phyloP scores from a whole-genome alignment of 1,139 yeast species.

The Hyphopichia burtonii region DNA sequence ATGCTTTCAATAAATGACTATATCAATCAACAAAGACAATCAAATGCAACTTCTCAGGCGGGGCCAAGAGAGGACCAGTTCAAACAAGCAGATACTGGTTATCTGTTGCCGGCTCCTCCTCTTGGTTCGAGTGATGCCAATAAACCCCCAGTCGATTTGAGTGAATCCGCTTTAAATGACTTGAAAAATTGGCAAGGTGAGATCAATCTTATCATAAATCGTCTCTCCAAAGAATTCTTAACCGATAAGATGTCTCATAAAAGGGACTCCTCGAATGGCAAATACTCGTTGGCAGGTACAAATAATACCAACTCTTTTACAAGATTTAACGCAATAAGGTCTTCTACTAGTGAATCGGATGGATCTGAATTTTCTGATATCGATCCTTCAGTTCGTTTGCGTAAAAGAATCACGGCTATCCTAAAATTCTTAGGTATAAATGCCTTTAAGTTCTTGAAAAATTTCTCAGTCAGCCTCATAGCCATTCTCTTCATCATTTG shows the following conservation, averaged over 20 bases:
- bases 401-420: conserved; percentile 21
- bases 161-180: conserved; percentile 27
- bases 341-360: conserved; percentile 8
- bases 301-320: not conserved
- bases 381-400: conserved; percentile 25
- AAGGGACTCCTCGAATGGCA: not conserved
- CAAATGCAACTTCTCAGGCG: not conserved
- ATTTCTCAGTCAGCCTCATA: conserved; percentile 36
- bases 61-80: conserved; percentile 4
- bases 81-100: conserved; percentile 23
- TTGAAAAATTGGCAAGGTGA: conserved; percentile 48
- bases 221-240: conserved; percentile 37
- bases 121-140: not conserved
- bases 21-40: conserved; percentile 31
- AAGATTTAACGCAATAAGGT: conserved; percentile 3
- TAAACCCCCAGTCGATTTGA: not conserved
- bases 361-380: conserved; percentile 13
- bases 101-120: conserved; percentile 21
- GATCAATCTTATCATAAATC: conserved; percentile 40
- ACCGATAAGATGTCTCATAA: conserved; percentile 9
- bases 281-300: not conserved
- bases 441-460: conserved; percentile 29
- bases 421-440: conserved; percentile 30
- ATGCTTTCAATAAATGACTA: conserved; percentile 39
- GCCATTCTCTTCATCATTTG: conserved; percentile 43